phyloP scores from a whole-genome alignment of 139 green algal genomes.

The Microglena sp. region DNA sequence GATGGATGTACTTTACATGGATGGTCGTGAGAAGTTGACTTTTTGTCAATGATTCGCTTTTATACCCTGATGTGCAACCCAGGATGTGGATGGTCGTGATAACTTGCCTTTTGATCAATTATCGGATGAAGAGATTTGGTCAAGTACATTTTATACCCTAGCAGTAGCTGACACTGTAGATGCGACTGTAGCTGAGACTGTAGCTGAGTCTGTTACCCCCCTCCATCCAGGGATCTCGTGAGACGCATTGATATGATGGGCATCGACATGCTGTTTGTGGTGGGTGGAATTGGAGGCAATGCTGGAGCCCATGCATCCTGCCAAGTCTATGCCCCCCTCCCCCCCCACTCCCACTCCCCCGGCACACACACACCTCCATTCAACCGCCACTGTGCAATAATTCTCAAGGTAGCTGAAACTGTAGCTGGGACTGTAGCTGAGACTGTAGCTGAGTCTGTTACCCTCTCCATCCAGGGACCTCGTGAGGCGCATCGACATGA shows the following conservation, averaged over 20 bases:
- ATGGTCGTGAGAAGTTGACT: too few species aligned
- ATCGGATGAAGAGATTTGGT: too few species aligned
- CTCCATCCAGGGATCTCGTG: conserved; percentile 80
- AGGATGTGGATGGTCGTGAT: too few species aligned
- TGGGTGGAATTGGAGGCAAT: conserved; percentile 86
- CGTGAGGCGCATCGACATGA: conserved; percentile 92
- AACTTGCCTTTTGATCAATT: too few species aligned
- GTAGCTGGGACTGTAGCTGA: background rate
- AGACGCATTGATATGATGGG: conserved; percentile 83
- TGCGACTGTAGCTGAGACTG: background rate
- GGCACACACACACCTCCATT: background rate
- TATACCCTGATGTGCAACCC: too few species aligned
- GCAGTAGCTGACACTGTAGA: background rate
- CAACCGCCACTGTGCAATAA: background rate
- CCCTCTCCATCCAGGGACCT: conserved; percentile 41
- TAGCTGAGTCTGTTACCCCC: too few species aligned
- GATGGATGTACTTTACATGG: too few species aligned
- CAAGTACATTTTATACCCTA: too few species aligned
- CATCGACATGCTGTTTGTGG: conserved; percentile 93
- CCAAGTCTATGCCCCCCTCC: too few species aligned
- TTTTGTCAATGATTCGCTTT: too few species aligned
- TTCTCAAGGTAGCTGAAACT: background rate
- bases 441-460: too few species aligned
- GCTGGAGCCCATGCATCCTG: conserved; percentile 1
- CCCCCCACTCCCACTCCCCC: background rate